phyloP scores from a whole-genome alignment of 1,284 basidiomycete species.

The Cutaneotrichosporon dermatis region DNA sequence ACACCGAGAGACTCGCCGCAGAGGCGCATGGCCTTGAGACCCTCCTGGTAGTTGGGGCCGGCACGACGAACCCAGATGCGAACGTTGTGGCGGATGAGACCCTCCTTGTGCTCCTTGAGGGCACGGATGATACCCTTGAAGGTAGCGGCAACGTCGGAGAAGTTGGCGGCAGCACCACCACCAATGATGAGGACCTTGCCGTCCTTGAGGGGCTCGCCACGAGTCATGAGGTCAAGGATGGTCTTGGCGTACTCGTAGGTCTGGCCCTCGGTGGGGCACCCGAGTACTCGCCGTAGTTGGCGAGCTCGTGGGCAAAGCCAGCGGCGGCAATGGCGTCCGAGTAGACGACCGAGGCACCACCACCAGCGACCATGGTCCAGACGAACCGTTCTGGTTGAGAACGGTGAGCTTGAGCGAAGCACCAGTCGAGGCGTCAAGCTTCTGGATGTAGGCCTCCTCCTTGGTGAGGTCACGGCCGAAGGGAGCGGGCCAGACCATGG shows the following conservation, averaged over 20 bases:
- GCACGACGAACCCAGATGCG: slow-evolving; percentile 96
- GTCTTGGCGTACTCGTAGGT: slow-evolving; percentile 99
- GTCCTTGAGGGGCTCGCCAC: slow-evolving; percentile 71
- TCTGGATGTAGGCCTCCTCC: slow-evolving; percentile 97
- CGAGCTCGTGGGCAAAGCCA: slow-evolving; percentile 93
- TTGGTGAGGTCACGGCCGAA: slow-evolving; percentile 98
- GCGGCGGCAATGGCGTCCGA: slow-evolving; percentile 95
- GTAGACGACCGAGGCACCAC: slow-evolving; percentile 49
- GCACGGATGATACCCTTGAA: slow-evolving; percentile 99
- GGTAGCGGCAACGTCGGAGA: slow-evolving; percentile 97
- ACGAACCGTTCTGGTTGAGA: slow-evolving; percentile 90
- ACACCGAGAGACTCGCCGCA: slow-evolving; percentile 97
- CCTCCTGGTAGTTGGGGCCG: slow-evolving; percentile 99
- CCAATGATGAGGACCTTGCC: slow-evolving; percentile 99
- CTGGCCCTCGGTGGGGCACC: slow-evolving; percentile 99
- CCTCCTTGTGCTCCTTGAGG: slow-evolving; percentile 86
- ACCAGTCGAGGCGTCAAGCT: slow-evolving; percentile 93
- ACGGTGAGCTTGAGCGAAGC: slow-evolving; percentile 98
- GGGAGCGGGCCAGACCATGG: slow-evolving; percentile 95
- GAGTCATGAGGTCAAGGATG: slow-evolving; percentile 94
- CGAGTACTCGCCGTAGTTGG: slow-evolving; percentile 99
- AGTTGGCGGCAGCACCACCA: slow-evolving; percentile 96
- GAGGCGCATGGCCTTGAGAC: slow-evolving; percentile 96
- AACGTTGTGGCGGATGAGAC: slow-evolving; percentile 77
- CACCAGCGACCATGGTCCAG: slow-evolving; percentile 99